Percentiles rank a stretch among this genome's conserved stretches.
These are phyloP conservation scores for Prunella vulgaris DNA, from an alignment of 257 asterid species.

Conservation along the genomic window DNA sequence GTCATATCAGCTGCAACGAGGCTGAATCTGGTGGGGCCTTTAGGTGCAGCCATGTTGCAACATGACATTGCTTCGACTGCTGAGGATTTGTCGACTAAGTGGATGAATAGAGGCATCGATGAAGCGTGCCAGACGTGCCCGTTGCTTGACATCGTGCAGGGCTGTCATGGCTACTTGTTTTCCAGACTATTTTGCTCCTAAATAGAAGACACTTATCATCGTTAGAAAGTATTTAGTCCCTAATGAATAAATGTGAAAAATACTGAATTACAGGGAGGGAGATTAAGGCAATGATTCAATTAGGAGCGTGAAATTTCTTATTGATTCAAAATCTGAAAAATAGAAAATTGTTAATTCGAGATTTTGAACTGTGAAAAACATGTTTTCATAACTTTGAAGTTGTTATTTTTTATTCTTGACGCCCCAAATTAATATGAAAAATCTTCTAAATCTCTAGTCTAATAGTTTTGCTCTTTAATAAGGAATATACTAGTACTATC, in stretches of 20 bases:
- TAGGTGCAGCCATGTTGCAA: conserved; percentile 82
- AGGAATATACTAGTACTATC: too few species aligned
- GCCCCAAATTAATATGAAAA: too few species aligned
- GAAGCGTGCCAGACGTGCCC: conserved; percentile 93
- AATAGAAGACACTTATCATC: neutral
- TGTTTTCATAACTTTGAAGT: too few species aligned
- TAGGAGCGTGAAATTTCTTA: too few species aligned
- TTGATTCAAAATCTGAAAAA: too few species aligned
- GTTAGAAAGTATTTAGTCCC: neutral
- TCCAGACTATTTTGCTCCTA: conserved; percentile 90
- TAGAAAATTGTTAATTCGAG: too few species aligned
- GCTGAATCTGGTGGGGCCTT: conserved; percentile 79
- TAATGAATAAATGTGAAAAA: too few species aligned
- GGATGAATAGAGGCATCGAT: conserved; percentile 77
- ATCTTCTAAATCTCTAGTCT: too few species aligned
- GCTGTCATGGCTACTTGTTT: conserved; percentile 91
- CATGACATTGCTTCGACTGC: conserved; percentile 58
- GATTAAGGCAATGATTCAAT: too few species aligned
- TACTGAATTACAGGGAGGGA: neutral
- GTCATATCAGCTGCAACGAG: conserved; percentile 88
- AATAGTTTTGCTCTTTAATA: too few species aligned
- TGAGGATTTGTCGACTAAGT: conserved; percentile 56
- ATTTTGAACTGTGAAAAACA: too few species aligned
- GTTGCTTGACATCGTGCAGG: conserved; percentile 81
- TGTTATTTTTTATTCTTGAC: too few species aligned